These are phyloP conservation scores for Rhododendron vialii DNA, from an alignment of 148 eudicot species.

Conservation along the genomic window DNA sequence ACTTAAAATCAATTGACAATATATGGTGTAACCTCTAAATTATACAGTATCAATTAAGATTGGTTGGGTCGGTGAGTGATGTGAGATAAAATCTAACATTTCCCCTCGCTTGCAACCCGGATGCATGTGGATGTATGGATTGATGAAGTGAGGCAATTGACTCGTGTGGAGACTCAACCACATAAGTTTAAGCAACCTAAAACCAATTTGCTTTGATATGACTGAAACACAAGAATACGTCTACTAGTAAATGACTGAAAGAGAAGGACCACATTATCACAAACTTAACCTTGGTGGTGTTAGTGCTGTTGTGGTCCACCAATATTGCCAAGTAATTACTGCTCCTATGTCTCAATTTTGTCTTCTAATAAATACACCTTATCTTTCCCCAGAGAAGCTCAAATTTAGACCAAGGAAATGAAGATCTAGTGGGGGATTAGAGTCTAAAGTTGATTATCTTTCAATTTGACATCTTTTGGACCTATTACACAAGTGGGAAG, in stretches of 20 bases:
- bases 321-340: neutral
- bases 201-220: neutral
- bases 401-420: neutral
- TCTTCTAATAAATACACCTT: neutral
- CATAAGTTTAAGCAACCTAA: neutral
- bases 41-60: neutral
- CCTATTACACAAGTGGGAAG: neutral
- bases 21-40: no score
- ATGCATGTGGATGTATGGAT: no score
- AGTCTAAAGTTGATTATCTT: neutral
- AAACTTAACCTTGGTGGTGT: neutral
- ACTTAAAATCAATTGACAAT: neutral
- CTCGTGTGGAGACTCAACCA: neutral
- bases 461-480: neutral
- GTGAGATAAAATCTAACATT: no score
- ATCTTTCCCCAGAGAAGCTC: neutral
- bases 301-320: constrained; percentile 4
- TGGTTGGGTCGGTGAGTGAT: neutral
- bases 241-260: neutral
- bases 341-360: neutral
- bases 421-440: constrained; percentile 1
- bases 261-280: neutral
- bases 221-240: neutral
- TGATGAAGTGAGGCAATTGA: neutral
- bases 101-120: no score